phyloP scores from a whole-genome alignment of 2,329 filamentous ascomycete species.

The Anthostomella pinea region DNA sequence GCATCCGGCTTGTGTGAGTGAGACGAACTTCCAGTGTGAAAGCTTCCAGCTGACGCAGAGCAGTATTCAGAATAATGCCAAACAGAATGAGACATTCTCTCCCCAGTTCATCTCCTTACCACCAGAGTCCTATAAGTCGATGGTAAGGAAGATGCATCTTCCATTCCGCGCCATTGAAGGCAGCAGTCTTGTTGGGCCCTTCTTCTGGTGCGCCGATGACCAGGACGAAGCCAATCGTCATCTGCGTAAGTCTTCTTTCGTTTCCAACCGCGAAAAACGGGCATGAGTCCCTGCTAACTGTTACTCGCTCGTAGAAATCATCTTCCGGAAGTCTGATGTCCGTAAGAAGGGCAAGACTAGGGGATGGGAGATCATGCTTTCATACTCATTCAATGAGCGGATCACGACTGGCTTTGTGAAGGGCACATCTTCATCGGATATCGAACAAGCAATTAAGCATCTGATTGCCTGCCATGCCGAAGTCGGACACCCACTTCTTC shows the following conservation, averaged over 20 bases:
- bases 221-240: conserved; percentile 55
- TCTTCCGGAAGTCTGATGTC: conserved; percentile 65
- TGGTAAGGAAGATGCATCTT: conserved; percentile 53
- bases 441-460: conserved; percentile 48
- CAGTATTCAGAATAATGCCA: conserved; percentile 56
- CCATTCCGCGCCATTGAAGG: conserved; percentile 58
- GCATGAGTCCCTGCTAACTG: background rate
- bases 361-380: conserved; percentile 63
- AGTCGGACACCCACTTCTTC: conserved; percentile 55
- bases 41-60: conserved; percentile 6
- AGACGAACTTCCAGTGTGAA: conserved; percentile 1
- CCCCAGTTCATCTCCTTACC: conserved; percentile 53
- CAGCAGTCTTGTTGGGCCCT: conserved; percentile 57
- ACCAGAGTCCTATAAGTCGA: conserved; percentile 48
- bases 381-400: conserved; percentile 51
- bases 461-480: conserved; percentile 48
- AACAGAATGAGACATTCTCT: conserved; percentile 56
- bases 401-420: conserved; percentile 62
- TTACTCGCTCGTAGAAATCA: conserved; percentile 45
- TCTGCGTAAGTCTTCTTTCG: conserved; percentile 43
- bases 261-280: background rate
- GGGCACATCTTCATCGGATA: conserved; percentile 56
- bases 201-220: conserved; percentile 60
- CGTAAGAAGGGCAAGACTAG: conserved; percentile 62
- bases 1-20: conserved; percentile 54